Base-by-base conservation (phyloP, 805 yeast genomes). In the Priceomyces medius region DNA sequence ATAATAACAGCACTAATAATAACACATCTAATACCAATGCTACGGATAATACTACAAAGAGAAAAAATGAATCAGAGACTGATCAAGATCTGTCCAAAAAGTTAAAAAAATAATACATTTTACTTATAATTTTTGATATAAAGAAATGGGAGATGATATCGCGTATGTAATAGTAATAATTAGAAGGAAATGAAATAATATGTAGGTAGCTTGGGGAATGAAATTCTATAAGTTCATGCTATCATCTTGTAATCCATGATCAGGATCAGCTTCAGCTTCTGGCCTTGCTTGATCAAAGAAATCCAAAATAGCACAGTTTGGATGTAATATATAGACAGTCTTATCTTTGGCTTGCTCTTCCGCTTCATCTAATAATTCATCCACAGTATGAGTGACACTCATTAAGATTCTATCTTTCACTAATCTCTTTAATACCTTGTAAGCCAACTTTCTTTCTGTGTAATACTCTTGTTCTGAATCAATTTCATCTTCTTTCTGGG, bases 381-480 rank as follows among this genome's bases (percentile, higher is more conserved):
- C 68, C 20, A 53, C 55, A 38, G 50, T 55, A 33, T 58, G 61
- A 5, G 66, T 61, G 23, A 71, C 71, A 40, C 66, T 63, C 88
- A 91, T 80, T 54, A 93, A 73, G 21, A 91, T 80, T 57, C 86
- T 79, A 57, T 90, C 97, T 58, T 85, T 85, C 16, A 83, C 95
- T 56, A 93, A 74, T 53, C 91, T 76, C 59, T 80, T 83, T 55
- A 93, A 67, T 10, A 93, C 96, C 63, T 88, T 91, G 51, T 74
- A 76, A 1, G 88, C 87, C 38, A 86, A 69, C 35, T 75, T 78
- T 42, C 85, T 71, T 58, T 91, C 96, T 9, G 66, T 67, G 69
- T 82, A 78, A 55, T 81, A 83, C 38, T 85, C 86, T 36, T 73
- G 78, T 53, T 84, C 96, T 4, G 84, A 71, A 21, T 77, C 72